Evolutionary conservation across 208 protist genomes (phyloP), one percentile per base, ranked within the genome.

Genomic region (Trypanosoma melophagium): DNA sequence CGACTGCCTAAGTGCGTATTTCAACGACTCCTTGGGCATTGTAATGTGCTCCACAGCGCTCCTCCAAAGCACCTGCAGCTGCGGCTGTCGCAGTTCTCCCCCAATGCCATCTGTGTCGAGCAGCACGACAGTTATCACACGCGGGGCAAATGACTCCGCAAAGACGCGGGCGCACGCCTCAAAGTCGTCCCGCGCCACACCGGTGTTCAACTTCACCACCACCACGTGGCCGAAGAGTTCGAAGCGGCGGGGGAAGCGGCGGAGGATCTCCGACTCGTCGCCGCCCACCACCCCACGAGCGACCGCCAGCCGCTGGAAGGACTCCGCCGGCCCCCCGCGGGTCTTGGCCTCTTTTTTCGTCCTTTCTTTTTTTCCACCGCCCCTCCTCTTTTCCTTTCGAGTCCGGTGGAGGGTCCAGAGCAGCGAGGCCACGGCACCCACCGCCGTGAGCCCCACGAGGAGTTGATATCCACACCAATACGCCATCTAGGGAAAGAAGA

Each of bases 201-300:
- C 85, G 3, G 53, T 54, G 62, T 93, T 93, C 22, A 96, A 64
- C 8, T 84, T 84, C 31, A 90, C 80, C 7, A 96, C 83, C 4
- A 94, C 86, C 12, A 96, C 88, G 62, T 94, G 90, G 0, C 86
- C 90, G 60, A 94, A 76, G 19, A 76, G 62, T 65, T 96, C 90
- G 67, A 84, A 96, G 51, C 88, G 87, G 24, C 80, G 76, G 5
- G 90, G 88, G 64, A 91, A 96, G 4, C 81, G 17, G 5, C 64
- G 53, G 8, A 66, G 60, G 14, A 71, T 80, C 10, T 55, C 62
- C 7, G n/a, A n/a, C n/a, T n/a, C n/a, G n/a, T n/a, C n/a, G n/a
- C n/a, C n/a, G n/a, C n/a, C n/a, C n/a, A n/a, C n/a, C n/a, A n/a
- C n/a, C n/a, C n/a, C n/a, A n/a, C n/a, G n/a, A n/a, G n/a, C n/a